Conservation (phyloP, 2,329 filamentous ascomycete genomes). For the Cordyceps militaris region DNA sequence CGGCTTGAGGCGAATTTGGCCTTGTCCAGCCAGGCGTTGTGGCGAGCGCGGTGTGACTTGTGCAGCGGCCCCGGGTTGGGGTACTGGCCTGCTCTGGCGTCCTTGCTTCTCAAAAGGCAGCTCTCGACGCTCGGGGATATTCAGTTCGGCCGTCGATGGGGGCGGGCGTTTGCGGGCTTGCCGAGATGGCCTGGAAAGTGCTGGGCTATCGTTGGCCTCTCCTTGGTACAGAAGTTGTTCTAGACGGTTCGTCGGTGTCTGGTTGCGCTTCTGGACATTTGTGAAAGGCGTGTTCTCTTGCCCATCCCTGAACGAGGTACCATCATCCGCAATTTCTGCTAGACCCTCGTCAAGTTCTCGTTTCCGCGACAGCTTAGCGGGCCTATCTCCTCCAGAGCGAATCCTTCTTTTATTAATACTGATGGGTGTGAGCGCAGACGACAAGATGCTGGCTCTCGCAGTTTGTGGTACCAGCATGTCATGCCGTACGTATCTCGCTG, state of each 20-base stretch:
- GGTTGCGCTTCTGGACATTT: slow-evolving; percentile 4
- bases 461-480: slow-evolving; percentile 17
- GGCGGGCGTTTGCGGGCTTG: slow-evolving; percentile 17
- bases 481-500: slow-evolving; percentile 17
- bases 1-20: slow-evolving; percentile 49
- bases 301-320: slow-evolving; percentile 23
- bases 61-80: background rate
- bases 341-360: slow-evolving; percentile 31
- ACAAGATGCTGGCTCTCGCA: slow-evolving; percentile 16
- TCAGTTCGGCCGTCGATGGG: slow-evolving; percentile 19
- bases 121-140: slow-evolving; percentile 34
- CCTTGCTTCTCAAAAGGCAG: slow-evolving; percentile 32
- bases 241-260: slow-evolving; percentile 24
- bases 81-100: background rate
- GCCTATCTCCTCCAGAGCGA: slow-evolving; percentile 20
- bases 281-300: slow-evolving; percentile 5
- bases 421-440: slow-evolving; percentile 30
- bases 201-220: slow-evolving; percentile 18
- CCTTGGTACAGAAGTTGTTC: slow-evolving; percentile 28
- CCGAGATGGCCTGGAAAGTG: slow-evolving; percentile 22
- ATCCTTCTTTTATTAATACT: slow-evolving; percentile 27
- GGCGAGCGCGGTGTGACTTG: slow-evolving; percentile 10
- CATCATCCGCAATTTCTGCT: slow-evolving; percentile 42
- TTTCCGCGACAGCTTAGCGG: slow-evolving; percentile 14
- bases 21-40: slow-evolving; percentile 15